These are phyloP conservation scores for Xenoacremonium recifei DNA, from an alignment of 2,329 filamentous ascomycete genomes.

Conservation along the genomic window DNA sequence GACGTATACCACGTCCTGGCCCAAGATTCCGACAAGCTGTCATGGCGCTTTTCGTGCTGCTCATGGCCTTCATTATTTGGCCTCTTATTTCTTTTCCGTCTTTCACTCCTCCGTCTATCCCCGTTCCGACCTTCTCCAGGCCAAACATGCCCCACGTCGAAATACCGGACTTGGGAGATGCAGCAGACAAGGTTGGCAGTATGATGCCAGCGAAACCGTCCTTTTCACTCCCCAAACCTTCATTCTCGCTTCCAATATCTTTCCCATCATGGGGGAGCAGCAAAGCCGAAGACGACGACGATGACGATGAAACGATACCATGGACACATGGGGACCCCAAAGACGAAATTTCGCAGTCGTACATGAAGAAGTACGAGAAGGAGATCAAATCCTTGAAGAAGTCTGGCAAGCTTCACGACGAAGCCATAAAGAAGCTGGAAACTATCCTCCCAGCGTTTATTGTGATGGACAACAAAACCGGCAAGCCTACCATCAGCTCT, in stretches of 20 bases:
- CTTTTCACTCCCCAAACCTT: no score
- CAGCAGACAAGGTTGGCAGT: conserved; percentile 18
- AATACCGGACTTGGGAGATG: conserved; percentile 12
- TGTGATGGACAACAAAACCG: conserved; percentile 52
- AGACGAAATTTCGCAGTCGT: conserved; percentile 8
- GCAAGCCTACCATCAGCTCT: conserved; percentile 52
- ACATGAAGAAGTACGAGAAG: conserved; percentile 26
- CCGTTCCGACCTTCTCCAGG: no score
- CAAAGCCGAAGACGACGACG: no score
- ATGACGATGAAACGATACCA: conserved; percentile 18
- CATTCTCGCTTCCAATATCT: conserved; percentile 26
- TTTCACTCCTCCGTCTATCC: not conserved
- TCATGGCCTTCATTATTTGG: conserved; percentile 2
- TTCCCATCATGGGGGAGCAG: conserved; percentile 29
- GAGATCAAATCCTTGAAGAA: conserved; percentile 30
- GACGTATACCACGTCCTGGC: not conserved
- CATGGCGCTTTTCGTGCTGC: conserved; percentile 2
- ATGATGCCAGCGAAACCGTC: no score
- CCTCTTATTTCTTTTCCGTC: conserved; percentile 3
- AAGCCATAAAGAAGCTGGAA: conserved; percentile 43
- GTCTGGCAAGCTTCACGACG: conserved; percentile 33
- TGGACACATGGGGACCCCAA: conserved; percentile 16
- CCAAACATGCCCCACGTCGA: no score
- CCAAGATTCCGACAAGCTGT: conserved; percentile 1
- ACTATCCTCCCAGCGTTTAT: conserved; percentile 55